Percentiles rank a stretch among this genome's conserved stretches.
Evolutionary conservation across 495 filamentous ascomycete genomes (phyloP).

Genomic region (Trypethelium eluteriae): DNA sequence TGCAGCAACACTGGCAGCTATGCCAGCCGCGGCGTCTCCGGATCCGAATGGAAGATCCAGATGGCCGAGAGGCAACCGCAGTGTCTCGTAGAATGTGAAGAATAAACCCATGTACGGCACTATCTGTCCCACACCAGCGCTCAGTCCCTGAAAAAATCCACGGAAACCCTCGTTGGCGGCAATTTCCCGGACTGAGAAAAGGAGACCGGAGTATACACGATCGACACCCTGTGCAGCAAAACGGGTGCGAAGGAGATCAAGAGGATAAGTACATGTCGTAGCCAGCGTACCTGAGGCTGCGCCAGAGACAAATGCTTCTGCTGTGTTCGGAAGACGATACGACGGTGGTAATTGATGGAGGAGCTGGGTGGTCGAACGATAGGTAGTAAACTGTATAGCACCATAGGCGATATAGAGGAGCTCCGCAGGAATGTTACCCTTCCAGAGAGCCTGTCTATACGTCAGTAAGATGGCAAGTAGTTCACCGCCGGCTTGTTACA

Average conservation of each 20-base stretch:
- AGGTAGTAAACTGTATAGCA: conserved; percentile 82
- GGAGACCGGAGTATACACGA: conserved; percentile 64
- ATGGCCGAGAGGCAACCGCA: conserved; percentile 50
- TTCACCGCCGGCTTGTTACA: conserved; percentile 2
- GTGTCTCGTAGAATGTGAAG: conserved; percentile 75
- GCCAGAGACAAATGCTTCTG: conserved; percentile 70
- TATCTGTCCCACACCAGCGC: conserved; percentile 73
- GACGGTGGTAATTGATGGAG: conserved; percentile 46
- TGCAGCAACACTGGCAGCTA: conserved; percentile 66
- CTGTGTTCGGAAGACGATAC: conserved; percentile 47
- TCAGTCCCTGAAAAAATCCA: conserved; percentile 82
- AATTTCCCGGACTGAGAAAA: conserved; percentile 63
- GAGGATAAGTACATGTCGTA: conserved; percentile 79
- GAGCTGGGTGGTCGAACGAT: conserved; percentile 55
- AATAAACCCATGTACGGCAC: conserved; percentile 96
- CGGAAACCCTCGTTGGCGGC: conserved; percentile 58
- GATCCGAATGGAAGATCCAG: conserved; percentile 49
- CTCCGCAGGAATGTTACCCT: conserved; percentile 94
- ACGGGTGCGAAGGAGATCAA: conserved; percentile 86
- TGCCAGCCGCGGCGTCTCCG: conserved; percentile 72
- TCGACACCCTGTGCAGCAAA: conserved; percentile 93
- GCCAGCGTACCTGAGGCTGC: conserved; percentile 71
- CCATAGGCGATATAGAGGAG: conserved; percentile 86
- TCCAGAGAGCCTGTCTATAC: conserved; percentile 69
- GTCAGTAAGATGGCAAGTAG: background rate